Evolutionary conservation across 192 early-diverging fungal genomes (phyloP).

Genomic region (Coemansia sp.): DNA sequence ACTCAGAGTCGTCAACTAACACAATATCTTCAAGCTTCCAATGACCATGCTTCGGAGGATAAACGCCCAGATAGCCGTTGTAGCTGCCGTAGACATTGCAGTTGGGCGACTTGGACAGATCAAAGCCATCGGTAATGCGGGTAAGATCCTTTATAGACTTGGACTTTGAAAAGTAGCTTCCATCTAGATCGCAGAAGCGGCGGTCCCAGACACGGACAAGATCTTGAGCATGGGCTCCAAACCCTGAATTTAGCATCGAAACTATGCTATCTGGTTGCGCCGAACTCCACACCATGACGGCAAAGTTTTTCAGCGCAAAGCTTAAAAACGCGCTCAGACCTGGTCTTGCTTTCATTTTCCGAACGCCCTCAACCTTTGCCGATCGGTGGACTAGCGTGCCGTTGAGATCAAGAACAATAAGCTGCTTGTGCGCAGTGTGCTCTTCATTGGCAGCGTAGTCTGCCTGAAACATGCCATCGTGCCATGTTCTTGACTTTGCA

Average conservation of each 20-base stretch:
- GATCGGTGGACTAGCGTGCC: slow-evolving; percentile 62
- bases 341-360: slow-evolving; percentile 51
- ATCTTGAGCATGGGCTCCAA: slow-evolving; percentile 33
- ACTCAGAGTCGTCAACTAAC: slow-evolving; percentile 45
- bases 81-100: slow-evolving; percentile 17
- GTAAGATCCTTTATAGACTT: slow-evolving; percentile 65
- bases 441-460: slow-evolving; percentile 33
- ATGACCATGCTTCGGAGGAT: slow-evolving; percentile 11
- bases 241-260: slow-evolving; percentile 55
- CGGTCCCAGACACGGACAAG: slow-evolving; percentile 65
- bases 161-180: slow-evolving; percentile 48
- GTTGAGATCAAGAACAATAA: slow-evolving; percentile 72
- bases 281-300: slow-evolving; percentile 77
- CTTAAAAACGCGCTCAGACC: slow-evolving; percentile 55
- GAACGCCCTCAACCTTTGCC: neutral
- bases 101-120: slow-evolving; percentile 27
- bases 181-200: slow-evolving; percentile 44
- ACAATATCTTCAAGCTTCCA: slow-evolving; percentile 47
- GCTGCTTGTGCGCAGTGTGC: slow-evolving; percentile 31
- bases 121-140: slow-evolving; percentile 55
- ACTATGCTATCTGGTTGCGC: slow-evolving; percentile 58
- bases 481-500: slow-evolving; percentile 14
- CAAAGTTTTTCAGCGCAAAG: slow-evolving; percentile 60
- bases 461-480: slow-evolving; percentile 14
- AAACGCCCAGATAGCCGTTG: slow-evolving; percentile 24